These are phyloP conservation scores for Neocatenulostroma microsporum DNA, from an alignment of 2,329 filamentous ascomycete genomes.

Conservation along the genomic window DNA sequence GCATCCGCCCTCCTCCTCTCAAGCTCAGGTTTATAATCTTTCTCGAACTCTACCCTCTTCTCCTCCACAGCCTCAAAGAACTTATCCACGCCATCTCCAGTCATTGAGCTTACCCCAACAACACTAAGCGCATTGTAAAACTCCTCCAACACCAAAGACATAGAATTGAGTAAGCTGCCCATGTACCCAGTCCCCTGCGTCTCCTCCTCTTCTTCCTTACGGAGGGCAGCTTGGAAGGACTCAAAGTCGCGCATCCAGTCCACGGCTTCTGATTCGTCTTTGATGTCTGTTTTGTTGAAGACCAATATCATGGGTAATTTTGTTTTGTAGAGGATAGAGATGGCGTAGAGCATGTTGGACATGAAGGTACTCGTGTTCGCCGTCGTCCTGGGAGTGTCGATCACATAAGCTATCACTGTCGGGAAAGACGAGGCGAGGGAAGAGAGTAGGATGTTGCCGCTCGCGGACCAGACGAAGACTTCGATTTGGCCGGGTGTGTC, in stretches of 20 bases:
- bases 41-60: constrained; percentile 80
- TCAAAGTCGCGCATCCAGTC: constrained; percentile 99
- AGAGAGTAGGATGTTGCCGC: constrained; percentile 86
- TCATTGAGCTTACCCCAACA: constrained; percentile 87
- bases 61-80: constrained; percentile 85
- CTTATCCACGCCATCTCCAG: constrained; percentile 81
- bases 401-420: constrained; percentile 93
- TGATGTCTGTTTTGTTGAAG: constrained; percentile 98
- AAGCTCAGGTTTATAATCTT: constrained; percentile 86
- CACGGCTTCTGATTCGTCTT: constrained; percentile 80
- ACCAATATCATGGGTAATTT: constrained; percentile 97
- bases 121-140: constrained; percentile 93
- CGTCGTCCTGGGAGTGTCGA: constrained; percentile 91
- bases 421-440: constrained; percentile 90
- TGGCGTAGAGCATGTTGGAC: constrained; percentile 99
- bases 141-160: constrained; percentile 95
- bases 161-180: constrained; percentile 90
- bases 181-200: constrained; percentile 65
- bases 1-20: constrained; percentile 68
- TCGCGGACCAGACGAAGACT: constrained; percentile 97
- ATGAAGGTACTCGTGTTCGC: constrained; percentile 95
- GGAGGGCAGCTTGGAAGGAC: constrained; percentile 79
- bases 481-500: constrained; percentile 98
- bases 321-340: constrained; percentile 97
- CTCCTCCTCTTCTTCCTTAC: constrained; percentile 69